phyloP scores from a whole-genome alignment of 2,329 filamentous ascomycete species.

The Lasiodiplodia sp. region DNA sequence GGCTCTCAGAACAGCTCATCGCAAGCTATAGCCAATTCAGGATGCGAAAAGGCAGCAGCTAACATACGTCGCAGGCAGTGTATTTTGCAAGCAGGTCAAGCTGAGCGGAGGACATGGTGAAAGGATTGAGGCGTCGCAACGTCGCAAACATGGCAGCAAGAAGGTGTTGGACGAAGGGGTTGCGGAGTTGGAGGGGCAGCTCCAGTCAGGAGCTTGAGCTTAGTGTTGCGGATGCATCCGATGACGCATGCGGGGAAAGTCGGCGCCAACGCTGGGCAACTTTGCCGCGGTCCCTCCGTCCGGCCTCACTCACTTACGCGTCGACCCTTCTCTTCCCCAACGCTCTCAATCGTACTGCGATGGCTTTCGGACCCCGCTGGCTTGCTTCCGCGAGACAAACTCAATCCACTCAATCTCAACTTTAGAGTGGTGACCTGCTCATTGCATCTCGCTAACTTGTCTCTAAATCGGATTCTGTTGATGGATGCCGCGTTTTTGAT shows the following conservation, averaged over 20 bases:
- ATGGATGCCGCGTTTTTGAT: too few relatives aligned
- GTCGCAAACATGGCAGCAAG: constrained; percentile 3
- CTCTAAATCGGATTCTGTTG: too few relatives aligned
- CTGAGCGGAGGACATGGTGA: constrained; percentile 26
- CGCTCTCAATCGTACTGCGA: background rate
- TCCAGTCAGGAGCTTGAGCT: constrained; percentile 10
- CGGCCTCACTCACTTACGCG: background rate
- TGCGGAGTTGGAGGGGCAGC: constrained; percentile 4
- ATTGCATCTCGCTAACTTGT: too few relatives aligned
- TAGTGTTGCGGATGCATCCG: constrained; percentile 14
- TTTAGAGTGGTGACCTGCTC: too few relatives aligned
- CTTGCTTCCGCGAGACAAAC: background rate
- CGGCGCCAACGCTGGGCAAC: constrained; percentile 18
- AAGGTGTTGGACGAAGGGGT: background rate
- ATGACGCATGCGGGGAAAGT: constrained; percentile 28
- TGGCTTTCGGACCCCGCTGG: background rate
- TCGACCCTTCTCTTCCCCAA: background rate
- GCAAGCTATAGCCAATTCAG: background rate
- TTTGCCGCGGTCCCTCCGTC: constrained; percentile 19
- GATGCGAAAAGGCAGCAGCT: constrained; percentile 12
- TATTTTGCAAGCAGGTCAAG: constrained; percentile 39
- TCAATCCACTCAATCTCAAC: background rate
- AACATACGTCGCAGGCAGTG: constrained; percentile 42
- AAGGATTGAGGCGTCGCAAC: constrained; percentile 12
- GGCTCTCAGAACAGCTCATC: background rate